A percentile compares a stretch with the other conserved stretches of the same genome.
These are phyloP conservation scores for Didymella arachidicola DNA, from an alignment of 2,329 filamentous ascomycete genomes.

Conservation along the genomic window DNA sequence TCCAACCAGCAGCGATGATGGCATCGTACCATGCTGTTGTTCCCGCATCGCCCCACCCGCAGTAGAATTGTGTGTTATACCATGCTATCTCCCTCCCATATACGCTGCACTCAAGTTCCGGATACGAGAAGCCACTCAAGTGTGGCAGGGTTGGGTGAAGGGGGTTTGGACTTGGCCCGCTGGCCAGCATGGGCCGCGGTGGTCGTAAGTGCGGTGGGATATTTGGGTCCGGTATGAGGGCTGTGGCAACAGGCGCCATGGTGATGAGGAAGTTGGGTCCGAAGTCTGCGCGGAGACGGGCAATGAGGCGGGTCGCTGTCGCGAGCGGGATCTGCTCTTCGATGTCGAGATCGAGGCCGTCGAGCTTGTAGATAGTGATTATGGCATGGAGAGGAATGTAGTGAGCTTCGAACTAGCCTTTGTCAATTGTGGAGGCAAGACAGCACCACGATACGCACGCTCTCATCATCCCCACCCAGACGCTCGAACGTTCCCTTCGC, in stretches of 20 bases:
- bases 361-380: slow-evolving; percentile 62
- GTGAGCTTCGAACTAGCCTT: slow-evolving; percentile 71
- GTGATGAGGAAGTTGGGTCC: slow-evolving; percentile 77
- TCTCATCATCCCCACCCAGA: slow-evolving; percentile 45
- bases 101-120: slow-evolving; percentile 67
- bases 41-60: slow-evolving; percentile 78
- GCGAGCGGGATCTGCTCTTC: slow-evolving; percentile 76
- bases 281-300: slow-evolving; percentile 67
- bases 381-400: slow-evolving; percentile 73
- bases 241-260: slow-evolving; percentile 81
- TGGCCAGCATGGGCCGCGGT: slow-evolving; percentile 40
- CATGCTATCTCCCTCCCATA: slow-evolving; percentile 68
- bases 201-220: slow-evolving; percentile 42
- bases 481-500: slow-evolving; percentile 75
- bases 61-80: slow-evolving; percentile 95
- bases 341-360: slow-evolving; percentile 53
- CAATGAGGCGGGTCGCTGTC: slow-evolving; percentile 64
- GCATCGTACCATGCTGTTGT: slow-evolving; percentile 61
- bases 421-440: background rate
- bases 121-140: slow-evolving; percentile 84
- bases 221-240: slow-evolving; percentile 62
- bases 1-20: slow-evolving; percentile 71
- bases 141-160: slow-evolving; percentile 58
- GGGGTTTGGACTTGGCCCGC: slow-evolving; percentile 43
- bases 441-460: slow-evolving; percentile 25